Conservation (phyloP, 208 protist species). For the Trypanosoma rangeli region DNA sequence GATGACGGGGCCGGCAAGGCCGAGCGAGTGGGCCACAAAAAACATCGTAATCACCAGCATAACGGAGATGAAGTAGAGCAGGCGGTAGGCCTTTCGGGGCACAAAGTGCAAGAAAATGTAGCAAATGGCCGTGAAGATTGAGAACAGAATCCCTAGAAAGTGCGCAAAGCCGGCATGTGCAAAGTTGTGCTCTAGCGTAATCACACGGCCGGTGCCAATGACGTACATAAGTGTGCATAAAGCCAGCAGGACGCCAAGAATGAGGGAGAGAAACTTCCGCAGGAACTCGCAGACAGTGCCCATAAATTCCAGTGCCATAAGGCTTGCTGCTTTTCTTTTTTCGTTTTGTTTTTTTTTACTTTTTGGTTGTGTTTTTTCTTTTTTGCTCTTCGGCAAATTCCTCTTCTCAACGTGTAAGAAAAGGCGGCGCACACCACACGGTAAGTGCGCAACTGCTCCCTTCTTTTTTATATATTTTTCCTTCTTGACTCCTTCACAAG, state of each 20-base stretch:
- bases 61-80: constrained; percentile 74
- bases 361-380: too few species aligned
- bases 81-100: constrained; percentile 70
- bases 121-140: constrained; percentile 46
- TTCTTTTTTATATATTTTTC: too few species aligned
- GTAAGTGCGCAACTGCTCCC: too few species aligned
- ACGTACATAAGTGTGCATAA: constrained; percentile 63
- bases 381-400: too few species aligned
- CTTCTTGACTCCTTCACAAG: too few species aligned
- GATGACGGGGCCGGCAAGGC: constrained; percentile 55
- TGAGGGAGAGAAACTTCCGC: constrained; percentile 82
- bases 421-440: too few species aligned
- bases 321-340: not conserved
- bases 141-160: constrained; percentile 69
- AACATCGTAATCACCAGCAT: constrained; percentile 62
- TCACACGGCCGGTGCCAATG: constrained; percentile 52
- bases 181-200: constrained; percentile 55
- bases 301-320: constrained; percentile 8
- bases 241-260: constrained; percentile 63
- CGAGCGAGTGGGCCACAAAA: constrained; percentile 64
- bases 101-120: constrained; percentile 83
- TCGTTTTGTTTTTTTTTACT: not conserved
- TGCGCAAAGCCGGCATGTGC: constrained; percentile 63
- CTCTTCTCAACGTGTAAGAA: too few species aligned
- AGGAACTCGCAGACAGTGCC: constrained; percentile 34